Percentiles rank a stretch among this genome's conserved stretches.
phyloP scores from a whole-genome alignment of 2,329 filamentous ascomycete genomes.

The Aureobasidium sp. region DNA sequence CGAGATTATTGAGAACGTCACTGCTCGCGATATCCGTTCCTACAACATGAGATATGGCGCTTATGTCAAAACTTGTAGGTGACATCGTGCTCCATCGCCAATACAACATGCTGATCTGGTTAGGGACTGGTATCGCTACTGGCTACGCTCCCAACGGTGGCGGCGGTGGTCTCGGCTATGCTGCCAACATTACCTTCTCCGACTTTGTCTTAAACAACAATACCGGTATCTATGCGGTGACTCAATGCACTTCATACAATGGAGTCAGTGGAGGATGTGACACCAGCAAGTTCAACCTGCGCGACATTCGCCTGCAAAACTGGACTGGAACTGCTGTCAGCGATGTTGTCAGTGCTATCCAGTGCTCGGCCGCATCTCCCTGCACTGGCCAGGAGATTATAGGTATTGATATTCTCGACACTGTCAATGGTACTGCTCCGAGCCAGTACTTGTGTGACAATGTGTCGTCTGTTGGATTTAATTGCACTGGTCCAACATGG shows the following conservation, averaged over 20 bases:
- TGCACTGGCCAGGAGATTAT: slow-evolving; percentile 23
- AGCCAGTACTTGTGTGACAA: slow-evolving; percentile 23
- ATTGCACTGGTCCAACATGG: slow-evolving; percentile 21
- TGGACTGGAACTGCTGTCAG: slow-evolving; percentile 26
- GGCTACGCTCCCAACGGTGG: slow-evolving; percentile 48
- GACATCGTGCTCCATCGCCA: neutral
- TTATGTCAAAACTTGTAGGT: slow-evolving; percentile 49
- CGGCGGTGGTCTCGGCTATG: slow-evolving; percentile 47
- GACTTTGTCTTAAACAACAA: slow-evolving; percentile 26
- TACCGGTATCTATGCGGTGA: slow-evolving; percentile 21
- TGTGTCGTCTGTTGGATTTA: slow-evolving; percentile 21
- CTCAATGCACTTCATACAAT: slow-evolving; percentile 25
- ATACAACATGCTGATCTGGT: neutral
- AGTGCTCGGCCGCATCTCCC: slow-evolving; percentile 25
- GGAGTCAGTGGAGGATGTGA: slow-evolving; percentile 23
- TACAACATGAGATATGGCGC: slow-evolving; percentile 42
- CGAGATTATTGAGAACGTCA: slow-evolving; percentile 47
- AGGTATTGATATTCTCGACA: slow-evolving; percentile 18
- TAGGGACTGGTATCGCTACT: slow-evolving; percentile 43
- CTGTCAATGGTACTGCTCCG: slow-evolving; percentile 19
- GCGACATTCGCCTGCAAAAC: slow-evolving; percentile 25
- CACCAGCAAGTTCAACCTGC: slow-evolving; percentile 33
- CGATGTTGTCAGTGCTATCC: slow-evolving; percentile 22
- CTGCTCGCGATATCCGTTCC: slow-evolving; percentile 42
- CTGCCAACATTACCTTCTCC: slow-evolving; percentile 32